Evolutionary conservation across 2,329 filamentous ascomycete genomes (phyloP).

Genomic region (Verticillium klebahnii): DNA sequence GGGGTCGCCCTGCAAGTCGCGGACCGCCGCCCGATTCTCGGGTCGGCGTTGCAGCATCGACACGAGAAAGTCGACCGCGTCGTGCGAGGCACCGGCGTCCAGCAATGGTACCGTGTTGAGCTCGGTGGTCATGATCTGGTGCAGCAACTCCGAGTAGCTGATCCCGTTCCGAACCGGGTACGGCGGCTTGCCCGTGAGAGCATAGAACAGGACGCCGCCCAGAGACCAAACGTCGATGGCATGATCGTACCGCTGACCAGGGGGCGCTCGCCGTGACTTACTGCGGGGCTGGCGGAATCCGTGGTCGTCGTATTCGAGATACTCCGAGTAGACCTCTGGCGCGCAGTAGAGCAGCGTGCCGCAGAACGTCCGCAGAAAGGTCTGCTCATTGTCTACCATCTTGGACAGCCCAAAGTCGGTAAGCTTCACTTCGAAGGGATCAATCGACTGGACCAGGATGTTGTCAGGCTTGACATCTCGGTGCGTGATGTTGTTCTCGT

Average conservation of each 20-base stretch:
- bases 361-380: constrained; percentile 93
- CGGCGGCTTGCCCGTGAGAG: constrained; percentile 74
- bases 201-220: constrained; percentile 84
- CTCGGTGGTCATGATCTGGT: constrained; percentile 77
- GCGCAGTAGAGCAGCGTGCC: constrained; percentile 94
- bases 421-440: constrained; percentile 79
- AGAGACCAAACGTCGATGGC: constrained; percentile 96
- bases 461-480: constrained; percentile 99
- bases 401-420: constrained; percentile 97
- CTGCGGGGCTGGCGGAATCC: constrained; percentile 60
- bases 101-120: constrained; percentile 64
- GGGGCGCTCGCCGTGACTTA: constrained; percentile 51
- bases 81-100: constrained; percentile 52
- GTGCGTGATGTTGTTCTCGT: constrained; percentile 85
- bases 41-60: constrained; percentile 82
- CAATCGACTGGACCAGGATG: constrained; percentile 71
- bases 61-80: constrained; percentile 68
- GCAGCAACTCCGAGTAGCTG: constrained; percentile 72
- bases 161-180: constrained; percentile 75
- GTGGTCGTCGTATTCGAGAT: constrained; percentile 62
- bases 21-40: constrained; percentile 67
- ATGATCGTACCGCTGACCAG: constrained; percentile 72
- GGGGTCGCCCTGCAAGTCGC: constrained; percentile 62
- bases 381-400: constrained; percentile 83
- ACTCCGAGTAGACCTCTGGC: constrained; percentile 87